Evolutionary conservation across 768 basidiomycete species (phyloP).

Genomic region (Trametes cingulata): DNA sequence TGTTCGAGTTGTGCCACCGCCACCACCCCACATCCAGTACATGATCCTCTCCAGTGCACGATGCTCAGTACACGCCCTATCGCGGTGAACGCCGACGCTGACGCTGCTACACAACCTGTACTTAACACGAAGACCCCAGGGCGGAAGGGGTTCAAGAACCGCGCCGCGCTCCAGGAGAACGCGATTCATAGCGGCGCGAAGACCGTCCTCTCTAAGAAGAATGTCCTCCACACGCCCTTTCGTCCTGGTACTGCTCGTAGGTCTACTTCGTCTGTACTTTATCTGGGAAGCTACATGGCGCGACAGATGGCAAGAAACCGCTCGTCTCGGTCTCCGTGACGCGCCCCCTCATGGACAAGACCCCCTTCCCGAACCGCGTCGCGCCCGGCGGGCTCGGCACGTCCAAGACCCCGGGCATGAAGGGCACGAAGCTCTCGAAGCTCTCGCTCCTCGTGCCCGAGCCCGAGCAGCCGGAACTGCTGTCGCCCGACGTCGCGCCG

Average conservation of each 20-base stretch:
- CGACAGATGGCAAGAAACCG: constrained; percentile 29
- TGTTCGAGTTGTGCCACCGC: constrained; percentile 10
- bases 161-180: constrained; percentile 51
- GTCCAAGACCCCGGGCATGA: constrained; percentile 31
- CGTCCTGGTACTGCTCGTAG: constrained; percentile 33
- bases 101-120: constrained; percentile 7
- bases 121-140: constrained; percentile 54
- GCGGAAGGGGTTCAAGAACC: constrained; percentile 41
- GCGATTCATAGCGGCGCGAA: constrained; percentile 38
- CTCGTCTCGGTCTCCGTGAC: constrained; percentile 19
- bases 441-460: constrained; percentile 33
- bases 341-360: constrained; percentile 71
- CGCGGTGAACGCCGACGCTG: constrained; percentile 8
- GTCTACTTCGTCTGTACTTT: background rate
- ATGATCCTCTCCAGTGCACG: background rate
- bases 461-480: constrained; percentile 30
- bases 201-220: constrained; percentile 48
- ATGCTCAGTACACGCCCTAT: constrained; percentile 24
- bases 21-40: background rate
- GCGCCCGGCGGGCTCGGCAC: constrained; percentile 37
- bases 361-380: constrained; percentile 68
- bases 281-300: background rate
- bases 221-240: constrained; percentile 37
- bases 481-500: constrained; percentile 33
- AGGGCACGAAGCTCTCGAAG: constrained; percentile 37